A percentile compares a stretch with the other conserved stretches of the same genome.
Evolutionary conservation across 495 filamentous ascomycete genomes (phyloP).

Genomic region (Astrocystis sublimbata): DNA sequence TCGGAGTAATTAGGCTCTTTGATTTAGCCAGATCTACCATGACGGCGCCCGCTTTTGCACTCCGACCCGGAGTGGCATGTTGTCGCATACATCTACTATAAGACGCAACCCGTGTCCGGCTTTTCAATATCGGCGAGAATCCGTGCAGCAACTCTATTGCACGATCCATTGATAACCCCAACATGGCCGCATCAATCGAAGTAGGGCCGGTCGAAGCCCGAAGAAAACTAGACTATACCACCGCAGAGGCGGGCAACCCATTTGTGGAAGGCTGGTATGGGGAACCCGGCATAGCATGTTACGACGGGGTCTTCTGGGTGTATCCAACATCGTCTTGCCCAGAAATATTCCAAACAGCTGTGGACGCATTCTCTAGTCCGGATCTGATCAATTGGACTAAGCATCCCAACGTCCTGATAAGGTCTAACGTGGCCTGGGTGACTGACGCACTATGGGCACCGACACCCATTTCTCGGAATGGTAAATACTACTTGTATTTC

Average conservation of each 20-base stretch:
- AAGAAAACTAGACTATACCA: conserved; percentile 21
- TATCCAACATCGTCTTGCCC: conserved; percentile 50
- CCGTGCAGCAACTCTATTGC: background rate
- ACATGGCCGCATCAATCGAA: background rate
- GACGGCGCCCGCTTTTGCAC: background rate
- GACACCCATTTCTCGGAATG: conserved; percentile 45
- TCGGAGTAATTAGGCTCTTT: conserved; percentile 5
- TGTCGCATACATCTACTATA: background rate
- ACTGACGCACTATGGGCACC: conserved; percentile 51
- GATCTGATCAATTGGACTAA: conserved; percentile 39
- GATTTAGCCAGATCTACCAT: conserved; percentile 8
- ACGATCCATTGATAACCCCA: background rate
- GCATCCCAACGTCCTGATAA: conserved; percentile 44
- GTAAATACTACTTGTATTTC: conserved; percentile 53
- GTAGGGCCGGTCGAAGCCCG: too few relatives aligned
- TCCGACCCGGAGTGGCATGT: background rate
- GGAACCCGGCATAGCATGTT: conserved; percentile 52
- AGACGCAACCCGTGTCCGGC: background rate
- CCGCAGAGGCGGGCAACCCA: conserved; percentile 39
- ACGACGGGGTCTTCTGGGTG: conserved; percentile 51
- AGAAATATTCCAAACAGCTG: conserved; percentile 42
- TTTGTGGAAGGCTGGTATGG: conserved; percentile 50
- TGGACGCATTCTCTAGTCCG: conserved; percentile 53
- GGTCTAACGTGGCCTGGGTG: conserved; percentile 46
- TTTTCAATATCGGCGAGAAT: background rate